Base-by-base conservation (phyloP, 2,329 filamentous ascomycete genomes). In the Colletotrichum limetticola region DNA sequence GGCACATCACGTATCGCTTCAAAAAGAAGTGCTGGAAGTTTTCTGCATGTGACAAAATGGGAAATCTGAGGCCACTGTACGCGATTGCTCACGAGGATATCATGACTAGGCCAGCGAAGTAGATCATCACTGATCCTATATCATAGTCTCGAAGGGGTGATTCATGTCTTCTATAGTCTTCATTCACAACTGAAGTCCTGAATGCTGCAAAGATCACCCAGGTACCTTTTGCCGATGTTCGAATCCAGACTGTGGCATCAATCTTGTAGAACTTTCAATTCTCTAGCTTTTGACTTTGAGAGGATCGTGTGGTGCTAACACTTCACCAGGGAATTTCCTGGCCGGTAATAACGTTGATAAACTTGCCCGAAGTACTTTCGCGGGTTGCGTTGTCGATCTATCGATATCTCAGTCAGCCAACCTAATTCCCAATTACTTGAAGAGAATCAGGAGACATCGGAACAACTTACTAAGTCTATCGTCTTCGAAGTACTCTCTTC, bases 301-400 rank as follows among this genome's bases (percentile, higher is more conserved):
- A 35, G 32, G 8, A 35, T 11, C 9, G 12, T 12, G 4, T 35
- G 32, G 9, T 5, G 32, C 32, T 35, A 11, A 11, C 11, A 35
- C 11, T 35, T 55, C 52, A 78, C 76, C 75, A 77, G 28, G 71
- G n/a, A 22, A 71, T 66, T 11, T 66, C 46, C n/a, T 53, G 37
- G 5, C 72, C 72, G 52, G 76, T 74, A 57, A 71, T 76, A 12
- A 67, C 67, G n/a, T 73, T 64, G 16, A 64, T 28, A 53, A 77
- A 78, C 11, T 58, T 66, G 7, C 79, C 78, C 1, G 78, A 78
- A 5, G 76, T 80, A 49, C 76, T 75, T 19, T 75, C 75, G 58
- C 75, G 75, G 28, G 69, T 85, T 79, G 35, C 84, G 79, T 55
- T 83, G 83, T 81, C 83, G 82, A 80, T 53, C 68, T 74, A 5